Conservation (phyloP, 345 rosid species). For the Dovyalis caffra region DNA sequence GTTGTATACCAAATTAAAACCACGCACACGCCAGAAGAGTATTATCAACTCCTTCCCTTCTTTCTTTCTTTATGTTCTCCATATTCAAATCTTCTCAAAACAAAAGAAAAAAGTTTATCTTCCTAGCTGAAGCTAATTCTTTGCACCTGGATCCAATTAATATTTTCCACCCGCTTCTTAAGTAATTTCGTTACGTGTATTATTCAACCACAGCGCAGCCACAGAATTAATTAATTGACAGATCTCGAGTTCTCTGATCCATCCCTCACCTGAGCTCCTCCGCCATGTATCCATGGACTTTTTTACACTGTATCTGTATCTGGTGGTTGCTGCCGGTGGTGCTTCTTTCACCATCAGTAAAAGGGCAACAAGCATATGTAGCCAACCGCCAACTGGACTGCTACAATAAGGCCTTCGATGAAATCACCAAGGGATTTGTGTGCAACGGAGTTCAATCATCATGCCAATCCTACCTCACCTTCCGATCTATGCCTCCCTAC, state of each 20-base stretch:
- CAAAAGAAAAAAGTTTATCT: not conserved
- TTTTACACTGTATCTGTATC: not conserved
- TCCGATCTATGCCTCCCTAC: constrained; percentile 55
- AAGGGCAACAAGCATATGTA: constrained; percentile 63
- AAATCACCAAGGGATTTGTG: constrained; percentile 44
- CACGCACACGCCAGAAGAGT: too few species aligned
- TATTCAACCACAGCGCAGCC: not conserved
- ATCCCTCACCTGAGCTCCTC: not conserved
- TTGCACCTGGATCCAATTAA: not conserved
- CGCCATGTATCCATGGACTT: not conserved
- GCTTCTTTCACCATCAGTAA: not conserved
- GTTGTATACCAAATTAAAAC: too few species aligned
- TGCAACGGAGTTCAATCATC: constrained; percentile 48
- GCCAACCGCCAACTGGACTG: constrained; percentile 57
- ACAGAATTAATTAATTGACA: not conserved
- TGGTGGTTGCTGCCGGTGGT: too few species aligned
- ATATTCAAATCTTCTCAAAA: not conserved
- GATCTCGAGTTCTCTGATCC: not conserved
- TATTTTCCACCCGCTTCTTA: not conserved
- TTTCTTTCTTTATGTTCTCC: not conserved
- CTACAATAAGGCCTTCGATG: constrained; percentile 15
- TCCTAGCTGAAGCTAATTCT: not conserved
- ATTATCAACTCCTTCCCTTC: not conserved
- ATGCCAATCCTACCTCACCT: constrained; percentile 75
- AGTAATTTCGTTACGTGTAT: too few species aligned